Evolutionary conservation across 2,329 filamentous ascomycete species (phyloP).

Genomic region (Fusarium sp.): DNA sequence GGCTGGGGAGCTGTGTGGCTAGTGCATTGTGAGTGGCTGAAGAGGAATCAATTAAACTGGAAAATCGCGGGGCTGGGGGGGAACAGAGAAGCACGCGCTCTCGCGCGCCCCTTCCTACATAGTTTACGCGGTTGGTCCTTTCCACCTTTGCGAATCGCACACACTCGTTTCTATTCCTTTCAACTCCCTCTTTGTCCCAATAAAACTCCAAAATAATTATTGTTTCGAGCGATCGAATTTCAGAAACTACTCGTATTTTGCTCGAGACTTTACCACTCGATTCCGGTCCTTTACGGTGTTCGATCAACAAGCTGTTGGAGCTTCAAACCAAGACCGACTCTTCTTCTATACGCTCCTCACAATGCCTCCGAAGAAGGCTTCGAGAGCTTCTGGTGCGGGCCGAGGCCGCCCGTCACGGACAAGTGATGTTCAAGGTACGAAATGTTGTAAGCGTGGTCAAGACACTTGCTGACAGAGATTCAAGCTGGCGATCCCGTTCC

Average conservation of each 20-base stretch:
- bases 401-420: conserved; percentile 48
- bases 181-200: conserved; percentile 4
- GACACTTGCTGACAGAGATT: conserved; percentile 34
- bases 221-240: not conserved
- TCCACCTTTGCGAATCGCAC: conserved; percentile 17
- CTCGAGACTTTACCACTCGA: conserved; percentile 8
- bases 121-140: conserved; percentile 35
- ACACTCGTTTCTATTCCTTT: conserved; percentile 4
- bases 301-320: conserved; percentile 13
- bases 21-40: conserved; percentile 22
- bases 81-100: not conserved
- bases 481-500: conserved; percentile 81
- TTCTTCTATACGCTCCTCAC: conserved; percentile 17
- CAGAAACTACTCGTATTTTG: conserved; percentile 8
- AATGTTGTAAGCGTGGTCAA: not conserved
- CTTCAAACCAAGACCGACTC: not conserved
- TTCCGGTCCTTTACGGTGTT: conserved; percentile 5
- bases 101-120: conserved; percentile 11
- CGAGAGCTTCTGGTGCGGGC: conserved; percentile 29
- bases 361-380: conserved; percentile 39
- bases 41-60: conserved; percentile 38
- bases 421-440: conserved; percentile 57
- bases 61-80: conserved; percentile 47
- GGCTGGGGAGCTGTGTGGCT: conserved; percentile 20
- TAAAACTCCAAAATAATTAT: conserved; percentile 13